phyloP scores from a whole-genome alignment of 2,329 filamentous ascomycete genomes.

The Achaetomium macrosporum region DNA sequence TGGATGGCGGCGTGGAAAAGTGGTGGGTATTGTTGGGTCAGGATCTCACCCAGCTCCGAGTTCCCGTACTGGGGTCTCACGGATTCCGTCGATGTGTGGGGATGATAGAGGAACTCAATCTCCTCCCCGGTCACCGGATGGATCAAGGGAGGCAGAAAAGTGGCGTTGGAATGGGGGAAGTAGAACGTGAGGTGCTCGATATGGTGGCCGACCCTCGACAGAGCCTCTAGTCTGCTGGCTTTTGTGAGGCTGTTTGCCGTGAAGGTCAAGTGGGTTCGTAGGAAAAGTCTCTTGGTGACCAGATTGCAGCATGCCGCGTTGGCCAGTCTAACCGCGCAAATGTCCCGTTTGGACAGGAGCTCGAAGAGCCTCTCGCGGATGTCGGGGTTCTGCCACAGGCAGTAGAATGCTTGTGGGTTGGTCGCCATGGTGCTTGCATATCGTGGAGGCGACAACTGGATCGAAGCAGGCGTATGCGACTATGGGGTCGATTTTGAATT shows the following conservation, averaged over 20 bases:
- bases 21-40: conserved; percentile 82
- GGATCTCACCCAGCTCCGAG: conserved; percentile 69
- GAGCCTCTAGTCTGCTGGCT: conserved; percentile 63
- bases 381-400: conserved; percentile 48
- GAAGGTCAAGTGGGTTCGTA: conserved; percentile 64
- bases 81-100: conserved; percentile 61
- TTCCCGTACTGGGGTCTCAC: conserved; percentile 73
- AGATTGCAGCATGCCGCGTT: conserved; percentile 66
- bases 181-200: conserved; percentile 73
- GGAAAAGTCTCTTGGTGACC: conserved; percentile 64
- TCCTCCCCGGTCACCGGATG: conserved; percentile 72
- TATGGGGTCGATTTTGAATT: background rate
- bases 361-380: conserved; percentile 47
- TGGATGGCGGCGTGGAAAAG: conserved; percentile 88
- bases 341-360: conserved; percentile 43
- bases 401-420: conserved; percentile 46
- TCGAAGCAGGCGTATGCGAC: background rate
- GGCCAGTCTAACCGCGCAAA: conserved; percentile 58
- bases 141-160: conserved; percentile 77
- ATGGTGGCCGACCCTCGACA: conserved; percentile 71
- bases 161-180: conserved; percentile 69
- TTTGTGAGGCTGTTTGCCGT: conserved; percentile 70
- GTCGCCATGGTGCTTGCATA: conserved; percentile 50
- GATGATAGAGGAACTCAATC: conserved; percentile 74
- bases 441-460: conserved; percentile 8